Percentiles rank a stretch among this genome's conserved stretches.
Evolutionary conservation across 768 basidiomycete species (phyloP).

Genomic region (Lanmaoa rubissima): DNA sequence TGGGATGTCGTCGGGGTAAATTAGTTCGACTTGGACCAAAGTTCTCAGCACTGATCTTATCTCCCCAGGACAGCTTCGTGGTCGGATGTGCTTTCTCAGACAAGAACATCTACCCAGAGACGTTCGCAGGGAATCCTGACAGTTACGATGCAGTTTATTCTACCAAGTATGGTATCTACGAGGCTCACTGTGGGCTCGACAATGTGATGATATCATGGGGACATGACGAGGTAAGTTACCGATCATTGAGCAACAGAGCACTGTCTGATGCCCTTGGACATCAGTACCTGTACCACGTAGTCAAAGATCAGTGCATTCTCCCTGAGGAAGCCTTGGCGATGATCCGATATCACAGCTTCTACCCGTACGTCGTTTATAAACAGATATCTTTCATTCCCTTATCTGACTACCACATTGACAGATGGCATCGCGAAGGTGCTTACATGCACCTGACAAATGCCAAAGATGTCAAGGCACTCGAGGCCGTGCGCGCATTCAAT

Average conservation of each 20-base stretch:
- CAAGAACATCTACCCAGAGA: conserved; percentile 77
- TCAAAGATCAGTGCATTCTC: conserved; percentile 78
- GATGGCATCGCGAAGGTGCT: conserved; percentile 87
- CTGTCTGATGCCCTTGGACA: conserved; percentile 6
- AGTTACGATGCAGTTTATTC: conserved; percentile 61
- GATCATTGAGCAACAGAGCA: conserved; percentile 2
- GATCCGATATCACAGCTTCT: conserved; percentile 95
- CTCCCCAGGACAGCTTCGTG: conserved; percentile 62
- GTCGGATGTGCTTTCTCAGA: conserved; percentile 87
- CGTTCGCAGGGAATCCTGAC: conserved; percentile 76
- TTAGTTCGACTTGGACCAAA: conserved; percentile 6
- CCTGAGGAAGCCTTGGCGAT: conserved; percentile 83
- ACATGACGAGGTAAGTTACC: conserved; percentile 74
- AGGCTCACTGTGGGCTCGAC: conserved; percentile 76
- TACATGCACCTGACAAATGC: conserved; percentile 79
- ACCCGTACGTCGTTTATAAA: conserved; percentile 51
- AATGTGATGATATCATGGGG: conserved; percentile 91
- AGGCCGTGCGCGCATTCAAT: conserved; percentile 84
- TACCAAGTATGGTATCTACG: conserved; percentile 71
- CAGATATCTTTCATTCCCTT: background rate
- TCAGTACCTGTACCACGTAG: conserved; percentile 80
- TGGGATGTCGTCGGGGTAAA: conserved; percentile 92
- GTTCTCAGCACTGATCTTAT: conserved; percentile 1
- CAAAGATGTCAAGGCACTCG: conserved; percentile 60
- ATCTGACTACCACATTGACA: conserved; percentile 19